These are phyloP conservation scores for Parascedosporium putredinis DNA, from an alignment of 2,329 filamentous ascomycete genomes.

Conservation along the genomic window DNA sequence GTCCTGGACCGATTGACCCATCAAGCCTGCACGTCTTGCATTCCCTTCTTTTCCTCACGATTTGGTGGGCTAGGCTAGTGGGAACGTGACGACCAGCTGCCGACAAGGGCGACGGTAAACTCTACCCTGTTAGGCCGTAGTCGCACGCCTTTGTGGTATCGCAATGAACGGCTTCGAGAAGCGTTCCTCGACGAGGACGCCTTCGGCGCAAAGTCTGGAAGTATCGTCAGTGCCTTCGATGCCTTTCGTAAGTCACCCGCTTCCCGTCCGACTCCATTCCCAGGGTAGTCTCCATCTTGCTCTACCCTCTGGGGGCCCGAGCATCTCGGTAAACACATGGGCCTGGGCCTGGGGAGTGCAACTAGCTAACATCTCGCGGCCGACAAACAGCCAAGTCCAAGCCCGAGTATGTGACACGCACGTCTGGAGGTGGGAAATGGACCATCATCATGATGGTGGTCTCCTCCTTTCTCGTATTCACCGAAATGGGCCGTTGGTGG, in stretches of 20 bases:
- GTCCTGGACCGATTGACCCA: too few species aligned
- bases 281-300: too few species aligned
- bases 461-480: constrained; percentile 64
- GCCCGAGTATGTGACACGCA: constrained; percentile 78
- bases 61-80: not conserved
- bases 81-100: not conserved
- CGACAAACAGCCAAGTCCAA: constrained; percentile 73
- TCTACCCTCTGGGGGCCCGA: too few species aligned
- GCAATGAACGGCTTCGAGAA: constrained; percentile 71
- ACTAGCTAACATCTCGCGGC: not conserved
- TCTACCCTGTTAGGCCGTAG: not conserved
- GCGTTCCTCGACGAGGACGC: constrained; percentile 60
- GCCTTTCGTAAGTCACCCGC: constrained; percentile 66
- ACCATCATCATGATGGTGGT: constrained; percentile 71
- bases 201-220: constrained; percentile 60
- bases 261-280: not conserved
- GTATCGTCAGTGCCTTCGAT: constrained; percentile 79
- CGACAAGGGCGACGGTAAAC: too few species aligned
- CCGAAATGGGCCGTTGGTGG: constrained; percentile 77
- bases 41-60: not conserved
- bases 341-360: too few species aligned
- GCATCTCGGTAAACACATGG: too few species aligned
- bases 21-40: not conserved
- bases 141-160: not conserved
- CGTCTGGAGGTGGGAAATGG: constrained; percentile 84